Conservation (phyloP, 2,329 filamentous ascomycete genomes). For the Phialophora chinensis region DNA sequence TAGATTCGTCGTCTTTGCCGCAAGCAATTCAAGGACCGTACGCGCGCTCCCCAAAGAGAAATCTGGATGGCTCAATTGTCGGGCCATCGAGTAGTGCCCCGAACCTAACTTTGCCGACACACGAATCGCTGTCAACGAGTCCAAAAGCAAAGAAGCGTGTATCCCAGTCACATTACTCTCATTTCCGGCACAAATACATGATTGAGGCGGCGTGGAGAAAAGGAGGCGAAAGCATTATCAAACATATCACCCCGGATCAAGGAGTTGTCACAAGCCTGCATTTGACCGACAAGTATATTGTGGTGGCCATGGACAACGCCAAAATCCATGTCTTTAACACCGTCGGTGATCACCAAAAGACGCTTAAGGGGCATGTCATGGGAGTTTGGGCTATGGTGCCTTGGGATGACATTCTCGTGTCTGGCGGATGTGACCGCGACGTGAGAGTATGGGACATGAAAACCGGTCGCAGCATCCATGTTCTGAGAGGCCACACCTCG, state of each 20-base stretch:
- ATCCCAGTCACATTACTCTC: constrained; percentile 85
- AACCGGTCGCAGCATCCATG: constrained; percentile 80
- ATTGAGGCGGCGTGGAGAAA: constrained; percentile 97
- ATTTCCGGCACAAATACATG: constrained; percentile 97
- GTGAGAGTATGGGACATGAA: constrained; percentile 96
- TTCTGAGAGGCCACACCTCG: constrained; percentile 90
- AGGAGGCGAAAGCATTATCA: constrained; percentile 80
- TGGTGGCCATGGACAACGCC: constrained; percentile 95
- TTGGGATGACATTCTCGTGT: constrained; percentile 93
- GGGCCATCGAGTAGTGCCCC: constrained; percentile 55
- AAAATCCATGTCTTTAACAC: constrained; percentile 98
- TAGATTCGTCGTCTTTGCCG: constrained; percentile 49
- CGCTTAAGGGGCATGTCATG: constrained; percentile 95
- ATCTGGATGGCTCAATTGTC: constrained; percentile 34
- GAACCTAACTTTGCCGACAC: constrained; percentile 50
- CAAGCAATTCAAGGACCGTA: constrained; percentile 59
- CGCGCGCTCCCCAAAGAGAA: constrained; percentile 33
- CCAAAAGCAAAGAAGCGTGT: constrained; percentile 57
- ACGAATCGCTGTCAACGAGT: constrained; percentile 32
- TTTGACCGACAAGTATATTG: constrained; percentile 93
- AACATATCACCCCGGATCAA: constrained; percentile 93
- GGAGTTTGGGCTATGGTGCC: constrained; percentile 99
- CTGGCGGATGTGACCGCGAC: constrained; percentile 93
- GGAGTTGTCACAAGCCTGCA: constrained; percentile 96
- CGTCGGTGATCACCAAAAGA: constrained; percentile 84